Base-by-base conservation (phyloP, 371 early-diverging fungal species). In the Amoeboaphelidium protococcarum region DNA sequence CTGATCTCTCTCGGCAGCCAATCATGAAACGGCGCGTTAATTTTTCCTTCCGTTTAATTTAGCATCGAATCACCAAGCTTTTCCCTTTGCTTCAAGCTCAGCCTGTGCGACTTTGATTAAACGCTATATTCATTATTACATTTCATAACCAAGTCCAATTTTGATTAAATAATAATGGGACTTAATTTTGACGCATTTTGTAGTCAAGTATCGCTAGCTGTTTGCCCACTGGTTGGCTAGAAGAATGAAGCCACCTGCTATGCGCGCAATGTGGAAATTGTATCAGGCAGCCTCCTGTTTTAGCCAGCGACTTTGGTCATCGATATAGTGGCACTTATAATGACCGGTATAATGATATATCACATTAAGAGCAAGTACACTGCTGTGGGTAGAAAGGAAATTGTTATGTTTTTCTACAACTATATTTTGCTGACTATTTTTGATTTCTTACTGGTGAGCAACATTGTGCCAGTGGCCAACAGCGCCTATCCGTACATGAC, bases 311-410 rank as follows among this genome's bases (percentile, higher is more conserved):
- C 82, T 27, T 57, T 90, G 22, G 77, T 89, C 25, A 78, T 86
- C 49, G 78, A 89, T 60, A 59, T 91, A 47, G 73, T 87, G 47
- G 82, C 91, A 23, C 67, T 94, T 51, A 59, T 87, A 53, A 94
- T 94, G 95, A 80, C 91, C 6, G 67, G 74, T 25, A 88, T 89
- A 59, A 94, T 94, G 92, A 86, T 94, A 58, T 80, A 77, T 57
- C 89, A 91, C 59, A 80, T 94, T 58, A 78, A 80, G 55, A 75
- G 80, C 24, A 94, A 94, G 68, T 90, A 87, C 64, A 94, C 91
- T 10, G 95, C 95, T 23, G 87, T 94, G 41, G 92, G 91, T 77
- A 80, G 95, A 42, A 87, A 87, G 68, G 95, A 91, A 65, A 88
- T 91, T 55, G 80, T 86, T 49, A 73, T 87, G 74, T 87, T 91